A percentile compares a stretch with the other conserved stretches of the same genome.
Evolutionary conservation across 73 alveolate genomes (phyloP).

Genomic region (Paramecium biaurelia): DNA sequence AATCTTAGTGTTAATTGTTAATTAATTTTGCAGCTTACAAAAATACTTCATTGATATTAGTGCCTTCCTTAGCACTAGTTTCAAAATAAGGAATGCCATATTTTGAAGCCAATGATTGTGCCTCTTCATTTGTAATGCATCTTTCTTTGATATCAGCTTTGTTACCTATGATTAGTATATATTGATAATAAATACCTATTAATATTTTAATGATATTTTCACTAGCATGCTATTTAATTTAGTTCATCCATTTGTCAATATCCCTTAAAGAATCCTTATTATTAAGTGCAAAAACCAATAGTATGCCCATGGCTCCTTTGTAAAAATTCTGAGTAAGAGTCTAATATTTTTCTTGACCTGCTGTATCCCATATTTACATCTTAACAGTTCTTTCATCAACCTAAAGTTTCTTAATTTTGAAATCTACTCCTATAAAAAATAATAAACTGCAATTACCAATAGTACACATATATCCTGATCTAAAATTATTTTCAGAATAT

Average conservation of each 20-base stretch:
- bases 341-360: slow-evolving; percentile 63
- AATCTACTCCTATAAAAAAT: background rate
- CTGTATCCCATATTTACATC: slow-evolving; percentile 71
- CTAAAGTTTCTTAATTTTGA: slow-evolving; percentile 65
- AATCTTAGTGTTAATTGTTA: background rate
- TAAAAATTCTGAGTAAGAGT: slow-evolving; percentile 63
- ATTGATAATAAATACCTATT: slow-evolving; percentile 18
- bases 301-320: slow-evolving; percentile 72
- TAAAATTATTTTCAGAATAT: slow-evolving; percentile 57
- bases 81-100: background rate
- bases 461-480: slow-evolving; percentile 77
- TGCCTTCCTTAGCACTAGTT: slow-evolving; percentile 33
- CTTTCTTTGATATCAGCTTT: slow-evolving; percentile 54
- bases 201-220: slow-evolving; percentile 11
- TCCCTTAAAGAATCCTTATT: slow-evolving; percentile 68
- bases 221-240: slow-evolving; percentile 56
- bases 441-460: slow-evolving; percentile 57
- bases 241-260: slow-evolving; percentile 75
- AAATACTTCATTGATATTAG: background rate
- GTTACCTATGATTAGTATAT: slow-evolving; percentile 13
- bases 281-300: slow-evolving; percentile 69
- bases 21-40: background rate
- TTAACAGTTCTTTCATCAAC: background rate
- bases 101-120: slow-evolving; percentile 60
- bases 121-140: slow-evolving; percentile 66